phyloP scores from a whole-genome alignment of 257 asterid species.

The Phtheirospermum japonicum region DNA sequence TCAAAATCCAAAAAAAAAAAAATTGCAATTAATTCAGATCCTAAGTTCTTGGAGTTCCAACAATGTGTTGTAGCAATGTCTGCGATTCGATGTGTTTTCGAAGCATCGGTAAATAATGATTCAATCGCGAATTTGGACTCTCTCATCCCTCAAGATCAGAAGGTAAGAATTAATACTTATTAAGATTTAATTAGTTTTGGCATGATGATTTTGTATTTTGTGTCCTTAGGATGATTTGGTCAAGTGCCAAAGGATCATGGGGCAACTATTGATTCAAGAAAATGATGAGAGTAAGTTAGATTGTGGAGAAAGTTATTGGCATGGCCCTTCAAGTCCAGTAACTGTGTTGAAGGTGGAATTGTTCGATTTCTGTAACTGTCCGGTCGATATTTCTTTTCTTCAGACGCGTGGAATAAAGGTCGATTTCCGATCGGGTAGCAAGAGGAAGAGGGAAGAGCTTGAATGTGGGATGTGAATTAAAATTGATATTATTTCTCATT shows the following conservation, averaged over 20 bases:
- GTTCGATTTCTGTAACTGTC: slow-evolving; percentile 21
- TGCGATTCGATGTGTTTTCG: slow-evolving; percentile 36
- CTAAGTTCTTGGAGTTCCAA: slow-evolving; percentile 44
- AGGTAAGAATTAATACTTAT: slow-evolving; percentile 31
- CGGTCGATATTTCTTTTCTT: not conserved
- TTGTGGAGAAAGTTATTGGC: slow-evolving; percentile 17
- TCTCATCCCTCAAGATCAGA: slow-evolving; percentile 43
- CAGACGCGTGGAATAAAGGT: too few relatives aligned
- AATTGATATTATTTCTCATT: slow-evolving; percentile 10
- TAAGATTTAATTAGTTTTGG: not conserved
- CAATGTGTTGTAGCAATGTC: slow-evolving; percentile 51
- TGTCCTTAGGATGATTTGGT: slow-evolving; percentile 43
- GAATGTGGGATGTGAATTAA: not conserved
- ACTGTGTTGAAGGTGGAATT: slow-evolving; percentile 47
- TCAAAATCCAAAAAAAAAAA: too few relatives aligned
- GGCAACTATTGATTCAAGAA: slow-evolving; percentile 25
- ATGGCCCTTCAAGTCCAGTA: slow-evolving; percentile 61
- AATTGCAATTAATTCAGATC: slow-evolving; percentile 41
- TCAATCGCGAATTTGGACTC: slow-evolving; percentile 30
- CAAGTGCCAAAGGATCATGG: slow-evolving; percentile 43
- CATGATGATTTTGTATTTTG: not conserved
- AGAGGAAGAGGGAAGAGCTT: slow-evolving; percentile 48
- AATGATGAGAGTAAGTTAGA: not conserved
- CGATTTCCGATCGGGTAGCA: slow-evolving; percentile 26
- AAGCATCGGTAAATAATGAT: slow-evolving; percentile 24